Conservation (phyloP, 208 protist species). For the Strigomonas culicis region DNA sequence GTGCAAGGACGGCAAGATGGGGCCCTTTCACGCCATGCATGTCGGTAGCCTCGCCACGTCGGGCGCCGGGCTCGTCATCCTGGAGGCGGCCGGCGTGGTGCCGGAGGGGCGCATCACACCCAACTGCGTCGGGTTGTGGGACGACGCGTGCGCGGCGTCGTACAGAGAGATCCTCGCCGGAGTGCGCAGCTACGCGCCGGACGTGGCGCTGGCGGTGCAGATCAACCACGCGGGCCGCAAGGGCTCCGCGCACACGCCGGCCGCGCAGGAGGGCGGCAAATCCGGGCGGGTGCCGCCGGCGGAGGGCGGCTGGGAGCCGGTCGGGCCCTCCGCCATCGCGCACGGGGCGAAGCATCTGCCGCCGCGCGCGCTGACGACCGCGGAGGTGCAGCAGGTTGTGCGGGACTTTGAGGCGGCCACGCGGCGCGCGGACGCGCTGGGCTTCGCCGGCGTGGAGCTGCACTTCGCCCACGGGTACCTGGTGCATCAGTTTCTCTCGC, state of each 20-base stretch:
- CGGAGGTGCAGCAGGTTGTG: conserved; percentile 32
- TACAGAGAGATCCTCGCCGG: conserved; percentile 34
- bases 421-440: conserved; percentile 33
- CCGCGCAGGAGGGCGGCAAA: background rate
- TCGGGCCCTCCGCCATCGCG: conserved; percentile 40
- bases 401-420: conserved; percentile 37
- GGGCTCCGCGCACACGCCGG: conserved; percentile 10
- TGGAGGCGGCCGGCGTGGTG: conserved; percentile 40
- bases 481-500: conserved; percentile 70
- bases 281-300: background rate
- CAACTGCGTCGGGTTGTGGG: conserved; percentile 33
- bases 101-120: conserved; percentile 28
- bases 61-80: conserved; percentile 43
- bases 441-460: conserved; percentile 81
- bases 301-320: conserved; percentile 21
- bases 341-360: conserved; percentile 13
- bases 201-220: conserved; percentile 60
- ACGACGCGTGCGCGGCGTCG: conserved; percentile 25
- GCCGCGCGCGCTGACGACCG: conserved; percentile 32
- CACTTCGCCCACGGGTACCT: conserved; percentile 84
- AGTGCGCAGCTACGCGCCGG: conserved; percentile 29
- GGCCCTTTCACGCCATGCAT: conserved; percentile 32
- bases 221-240: conserved; percentile 71
- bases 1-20: conserved; percentile 23
- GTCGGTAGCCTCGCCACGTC: conserved; percentile 32